These are phyloP conservation scores for Yamadazyma kitorensis DNA, from an alignment of 805 yeast genomes.

Conservation along the genomic window DNA sequence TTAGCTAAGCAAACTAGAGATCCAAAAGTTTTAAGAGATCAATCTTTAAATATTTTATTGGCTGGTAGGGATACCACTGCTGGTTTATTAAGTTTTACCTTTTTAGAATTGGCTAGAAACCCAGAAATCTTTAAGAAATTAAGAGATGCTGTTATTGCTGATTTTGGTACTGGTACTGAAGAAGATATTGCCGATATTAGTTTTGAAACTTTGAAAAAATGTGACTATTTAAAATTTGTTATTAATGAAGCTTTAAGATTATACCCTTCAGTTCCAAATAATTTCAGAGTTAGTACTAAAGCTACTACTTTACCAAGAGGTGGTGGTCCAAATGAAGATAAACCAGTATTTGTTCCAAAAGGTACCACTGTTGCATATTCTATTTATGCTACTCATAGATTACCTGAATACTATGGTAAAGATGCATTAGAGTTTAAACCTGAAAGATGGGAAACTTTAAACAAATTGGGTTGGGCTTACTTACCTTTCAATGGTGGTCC, in stretches of 20 bases:
- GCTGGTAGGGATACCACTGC: constrained; percentile 61
- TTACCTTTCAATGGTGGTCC: constrained; percentile 57
- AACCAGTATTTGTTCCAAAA: constrained; percentile 41
- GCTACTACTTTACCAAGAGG: constrained; percentile 51
- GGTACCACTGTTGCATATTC: constrained; percentile 41
- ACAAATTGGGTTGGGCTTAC: constrained; percentile 44
- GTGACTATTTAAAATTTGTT: constrained; percentile 45
- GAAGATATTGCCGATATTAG: constrained; percentile 37
- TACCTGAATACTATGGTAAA: constrained; percentile 37
- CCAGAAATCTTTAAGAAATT: constrained; percentile 36
- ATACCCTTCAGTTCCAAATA: constrained; percentile 51
- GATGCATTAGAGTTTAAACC: constrained; percentile 46
- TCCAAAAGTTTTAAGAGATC: constrained; percentile 46
- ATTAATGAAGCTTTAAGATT: constrained; percentile 48
- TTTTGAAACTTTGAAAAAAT: constrained; percentile 49
- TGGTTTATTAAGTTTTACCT: constrained; percentile 43
- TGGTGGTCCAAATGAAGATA: constrained; percentile 37
- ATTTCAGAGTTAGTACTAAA: constrained; percentile 43
- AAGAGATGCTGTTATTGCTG: constrained; percentile 31
- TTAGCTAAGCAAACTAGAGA: constrained; percentile 48
- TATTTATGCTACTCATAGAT: constrained; percentile 43
- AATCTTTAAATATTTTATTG: constrained; percentile 47
- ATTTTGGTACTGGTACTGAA: constrained; percentile 28
- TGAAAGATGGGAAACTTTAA: constrained; percentile 43
- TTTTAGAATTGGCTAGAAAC: constrained; percentile 44